Percentiles rank a stretch among this genome's conserved stretches.
Conservation (phyloP, 2,329 filamentous ascomycete genomes). For the Neonectria magnoliae region DNA sequence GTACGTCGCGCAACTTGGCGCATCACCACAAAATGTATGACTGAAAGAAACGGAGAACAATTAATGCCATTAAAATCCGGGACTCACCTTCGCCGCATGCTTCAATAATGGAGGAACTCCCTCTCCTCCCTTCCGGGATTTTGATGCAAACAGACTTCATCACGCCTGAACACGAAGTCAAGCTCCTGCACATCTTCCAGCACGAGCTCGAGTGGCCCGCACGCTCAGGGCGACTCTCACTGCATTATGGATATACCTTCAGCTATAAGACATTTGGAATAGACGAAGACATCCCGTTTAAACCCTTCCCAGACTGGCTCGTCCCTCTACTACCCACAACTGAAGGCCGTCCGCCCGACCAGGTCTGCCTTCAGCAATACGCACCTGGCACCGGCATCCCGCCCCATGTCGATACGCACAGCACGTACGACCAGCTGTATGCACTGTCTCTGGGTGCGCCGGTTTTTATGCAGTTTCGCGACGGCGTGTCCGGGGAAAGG, state of each 20-base stretch:
- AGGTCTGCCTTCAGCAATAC: slow-evolving; percentile 70
- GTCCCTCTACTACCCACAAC: slow-evolving; percentile 56
- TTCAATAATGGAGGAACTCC: slow-evolving; percentile 40
- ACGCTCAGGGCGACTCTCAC: slow-evolving; percentile 56
- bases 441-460: slow-evolving; percentile 55
- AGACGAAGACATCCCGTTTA: slow-evolving; percentile 59
- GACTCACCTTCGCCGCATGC: no score
- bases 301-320: slow-evolving; percentile 62
- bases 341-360: slow-evolving; percentile 59
- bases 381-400: slow-evolving; percentile 69
- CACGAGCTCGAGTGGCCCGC: slow-evolving; percentile 58
- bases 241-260: slow-evolving; percentile 67
- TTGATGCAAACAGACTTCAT: slow-evolving; percentile 60
- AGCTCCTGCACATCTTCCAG: slow-evolving; percentile 55
- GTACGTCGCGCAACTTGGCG: neutral
- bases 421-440: slow-evolving; percentile 56
- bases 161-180: slow-evolving; percentile 54
- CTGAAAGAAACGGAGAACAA: neutral
- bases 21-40: neutral
- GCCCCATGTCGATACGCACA: slow-evolving; percentile 69
- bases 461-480: slow-evolving; percentile 57
- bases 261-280: slow-evolving; percentile 68
- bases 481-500: slow-evolving; percentile 39
- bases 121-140: slow-evolving; percentile 48
- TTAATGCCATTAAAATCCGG: neutral